Evolutionary conservation across 306 rosid species (phyloP), one percentile per base, ranked within the genome.

Genomic region (Inga oerstediana): DNA sequence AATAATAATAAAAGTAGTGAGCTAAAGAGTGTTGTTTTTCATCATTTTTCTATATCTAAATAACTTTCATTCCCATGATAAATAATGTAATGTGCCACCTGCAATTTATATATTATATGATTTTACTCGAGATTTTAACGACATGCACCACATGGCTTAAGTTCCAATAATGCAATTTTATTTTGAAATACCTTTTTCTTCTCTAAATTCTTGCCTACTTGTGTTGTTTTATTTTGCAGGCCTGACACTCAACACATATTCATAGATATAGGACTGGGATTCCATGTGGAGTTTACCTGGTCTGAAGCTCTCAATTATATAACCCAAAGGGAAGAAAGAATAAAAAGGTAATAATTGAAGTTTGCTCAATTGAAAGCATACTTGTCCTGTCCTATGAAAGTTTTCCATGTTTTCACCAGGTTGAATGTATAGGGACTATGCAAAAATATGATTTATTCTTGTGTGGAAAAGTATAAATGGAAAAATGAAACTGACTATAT

Each of bases 211-310:
- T 79, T 79, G 58, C 24, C n/a, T 77, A 3, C 69, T 82, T 59
- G 66, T 59, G 27, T 20, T 34, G 37, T 72, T 45, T 30, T 61
- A 84, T 82, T 77, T 82, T 79, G 52, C 92, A 94, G 98, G 88
- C 94, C 98, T 67, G 91, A 92, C 72, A 91, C 98, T 10, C 90
- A 61, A 32, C 85, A 11, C 79, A 87, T 96, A 88, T 90, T 96
- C 80, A 97, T 96, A 80, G 99, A 94, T 87, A 24, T 94, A 84
- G 99, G 99, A 70, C 88, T 92, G 54, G 99, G 97, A 87, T 94
- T 96, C 86, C 99, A 96, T 24, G 98, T 92, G 68, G 98, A 96
- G 90, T 92, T 96, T 87, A 89, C 98, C 80, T 96, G 97, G 97
- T 80, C 97, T 19, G 98, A 92, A 87, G 99, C 98, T 85, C 79